Base-by-base conservation (phyloP, 2,329 filamentous ascomycete genomes). In the Sporothrix sp. region DNA sequence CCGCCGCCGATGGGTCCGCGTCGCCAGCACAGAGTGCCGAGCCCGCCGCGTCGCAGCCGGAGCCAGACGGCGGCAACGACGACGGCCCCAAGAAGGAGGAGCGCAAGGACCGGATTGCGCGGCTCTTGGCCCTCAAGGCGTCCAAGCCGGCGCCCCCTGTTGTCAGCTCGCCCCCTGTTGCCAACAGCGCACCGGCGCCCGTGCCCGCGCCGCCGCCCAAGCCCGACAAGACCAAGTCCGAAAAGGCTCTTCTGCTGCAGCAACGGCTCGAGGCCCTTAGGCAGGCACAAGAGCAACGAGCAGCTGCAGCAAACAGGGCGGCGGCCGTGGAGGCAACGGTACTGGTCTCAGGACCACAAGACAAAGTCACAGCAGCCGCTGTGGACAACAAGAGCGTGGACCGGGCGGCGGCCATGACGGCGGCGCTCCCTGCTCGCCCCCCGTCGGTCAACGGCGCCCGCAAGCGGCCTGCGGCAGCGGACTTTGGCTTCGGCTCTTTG, bases 241-340 rank as follows among this genome's bases (percentile, higher is more conserved):
- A 88, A 57, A 95, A 86, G 54, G 86, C 87, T 52, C 76, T 74
- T 52, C 68, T 89, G 28, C 73, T 90, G 42, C 81, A 87, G 56
- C 79, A 87, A 61, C 88, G 87, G 58, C 82, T 95, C 61, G 86
- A 88, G 53, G 84, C 84, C 20, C 68, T 93, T 20, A 80, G 81
- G 58, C 82, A 79, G 58, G 69, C 74, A 32, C 70, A 76, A 28
- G 71, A 75, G 59, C 68, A 65, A 5, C 66, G 65, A 43, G 63
- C 65, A 65, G 51, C 65, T 2, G 46, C 48, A 6, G 35, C 43
- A 18, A 28, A 46, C 5, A 39, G 32, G 18, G 39, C 27, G 2
- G 40, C 27, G 2, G 40, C 40, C 9, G 28, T 39, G 3, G 38
- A 52, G 18, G 42, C 45, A 0, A 16, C 48, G 3, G 33, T 39